A percentile compares a stretch with the other conserved stretches of the same genome.
Evolutionary conservation across 805 yeast species (phyloP).

Genomic region (Yarrowia osloensis): DNA sequence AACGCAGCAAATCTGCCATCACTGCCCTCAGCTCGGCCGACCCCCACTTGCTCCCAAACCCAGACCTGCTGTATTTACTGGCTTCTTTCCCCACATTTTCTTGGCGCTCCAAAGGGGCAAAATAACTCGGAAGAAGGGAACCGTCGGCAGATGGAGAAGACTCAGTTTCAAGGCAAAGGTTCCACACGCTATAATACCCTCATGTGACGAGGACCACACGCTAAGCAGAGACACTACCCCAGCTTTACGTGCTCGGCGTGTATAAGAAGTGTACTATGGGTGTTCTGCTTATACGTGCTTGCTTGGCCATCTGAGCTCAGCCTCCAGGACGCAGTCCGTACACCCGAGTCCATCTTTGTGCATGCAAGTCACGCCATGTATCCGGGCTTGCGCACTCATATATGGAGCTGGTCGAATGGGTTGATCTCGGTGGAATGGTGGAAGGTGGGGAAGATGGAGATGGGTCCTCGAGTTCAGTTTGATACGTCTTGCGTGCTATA

Average conservation of each 20-base stretch:
- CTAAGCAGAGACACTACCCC: too few relatives aligned
- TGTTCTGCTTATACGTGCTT: too few relatives aligned
- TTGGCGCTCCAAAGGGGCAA: constrained; percentile 20
- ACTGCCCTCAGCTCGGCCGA: too few relatives aligned
- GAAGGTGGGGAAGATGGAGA: too few relatives aligned
- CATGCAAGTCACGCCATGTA: background rate
- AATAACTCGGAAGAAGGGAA: constrained; percentile 10
- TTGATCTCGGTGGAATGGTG: background rate
- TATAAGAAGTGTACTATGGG: too few relatives aligned
- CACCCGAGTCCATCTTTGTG: background rate
- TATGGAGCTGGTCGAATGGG: background rate
- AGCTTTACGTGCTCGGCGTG: background rate
- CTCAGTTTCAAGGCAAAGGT: background rate
- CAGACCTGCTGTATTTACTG: background rate
- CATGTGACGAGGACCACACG: too few relatives aligned
- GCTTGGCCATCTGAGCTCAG: too few relatives aligned
- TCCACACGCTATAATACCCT: background rate
- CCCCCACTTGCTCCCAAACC: constrained; percentile 16
- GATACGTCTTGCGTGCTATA: too few relatives aligned
- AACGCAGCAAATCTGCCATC: too few relatives aligned
- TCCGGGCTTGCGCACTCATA: background rate
- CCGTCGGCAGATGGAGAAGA: background rate
- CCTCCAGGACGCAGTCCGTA: background rate
- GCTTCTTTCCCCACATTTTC: constrained; percentile 6
- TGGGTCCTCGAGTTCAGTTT: too few relatives aligned